Conservation (phyloP, 257 asterid species). For the Ilex asprella region DNA sequence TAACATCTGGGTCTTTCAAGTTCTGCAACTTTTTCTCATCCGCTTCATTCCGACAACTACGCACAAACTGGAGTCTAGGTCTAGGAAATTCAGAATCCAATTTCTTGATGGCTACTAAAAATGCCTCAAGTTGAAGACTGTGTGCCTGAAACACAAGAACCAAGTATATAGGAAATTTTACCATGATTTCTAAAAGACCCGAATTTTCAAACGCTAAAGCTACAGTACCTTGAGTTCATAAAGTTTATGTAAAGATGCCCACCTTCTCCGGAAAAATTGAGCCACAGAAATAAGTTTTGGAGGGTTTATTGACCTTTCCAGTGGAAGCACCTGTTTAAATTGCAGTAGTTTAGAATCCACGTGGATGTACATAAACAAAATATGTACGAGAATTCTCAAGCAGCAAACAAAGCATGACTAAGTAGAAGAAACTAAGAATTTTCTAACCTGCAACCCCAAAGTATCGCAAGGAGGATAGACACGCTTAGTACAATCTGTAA, state of each 20-base stretch:
- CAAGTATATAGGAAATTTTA: slow-evolving; percentile 20
- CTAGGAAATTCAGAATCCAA: slow-evolving; percentile 49
- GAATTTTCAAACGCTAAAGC: slow-evolving; percentile 13
- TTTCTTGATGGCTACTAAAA: slow-evolving; percentile 51
- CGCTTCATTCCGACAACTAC: slow-evolving; percentile 95
- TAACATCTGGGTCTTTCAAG: slow-evolving; percentile 61
- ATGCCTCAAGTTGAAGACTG: slow-evolving; percentile 87
- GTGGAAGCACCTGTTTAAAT: slow-evolving; percentile 55
- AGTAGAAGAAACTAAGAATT: no score
- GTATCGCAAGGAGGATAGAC: slow-evolving; percentile 98
- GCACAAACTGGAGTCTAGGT: slow-evolving; percentile 83
- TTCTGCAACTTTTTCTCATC: slow-evolving; percentile 83
- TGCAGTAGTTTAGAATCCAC: slow-evolving; percentile 18
- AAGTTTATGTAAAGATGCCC: slow-evolving; percentile 38
- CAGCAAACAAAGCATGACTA: not conserved
- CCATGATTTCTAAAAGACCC: slow-evolving; percentile 8
- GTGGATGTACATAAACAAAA: no score
- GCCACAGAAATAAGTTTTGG: slow-evolving; percentile 80
- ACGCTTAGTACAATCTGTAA: slow-evolving; percentile 57
- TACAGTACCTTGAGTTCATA: slow-evolving; percentile 44
- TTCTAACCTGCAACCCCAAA: slow-evolving; percentile 74
- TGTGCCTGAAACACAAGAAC: slow-evolving; percentile 57
- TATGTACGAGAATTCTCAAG: not conserved
- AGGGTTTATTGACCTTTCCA: slow-evolving; percentile 61
- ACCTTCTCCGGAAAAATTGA: slow-evolving; percentile 99